Evolutionary conservation across 1,284 basidiomycete species (phyloP).

Genomic region (Moesziomyces antarcticus): DNA sequence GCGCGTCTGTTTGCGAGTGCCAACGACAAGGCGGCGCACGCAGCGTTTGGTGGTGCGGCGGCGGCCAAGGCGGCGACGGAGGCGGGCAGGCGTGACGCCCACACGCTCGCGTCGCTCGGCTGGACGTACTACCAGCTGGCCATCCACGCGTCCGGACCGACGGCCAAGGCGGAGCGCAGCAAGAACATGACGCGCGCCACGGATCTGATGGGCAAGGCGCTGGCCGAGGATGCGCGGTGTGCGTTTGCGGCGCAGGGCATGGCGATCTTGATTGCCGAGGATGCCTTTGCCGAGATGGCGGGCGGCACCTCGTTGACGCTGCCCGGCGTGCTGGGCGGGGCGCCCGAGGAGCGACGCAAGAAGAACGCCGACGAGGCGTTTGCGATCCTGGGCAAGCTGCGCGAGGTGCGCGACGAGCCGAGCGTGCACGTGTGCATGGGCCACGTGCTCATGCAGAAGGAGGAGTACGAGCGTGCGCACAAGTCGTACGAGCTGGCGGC

Average conservation of each 20-base stretch:
- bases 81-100: slow-evolving; percentile 58
- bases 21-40: slow-evolving; percentile 31
- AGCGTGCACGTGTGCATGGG: slow-evolving; percentile 67
- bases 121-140: slow-evolving; percentile 67
- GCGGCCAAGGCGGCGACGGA: slow-evolving; percentile 56
- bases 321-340: slow-evolving; percentile 19
- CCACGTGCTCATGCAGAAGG: slow-evolving; percentile 65
- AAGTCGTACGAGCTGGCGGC: slow-evolving; percentile 64
- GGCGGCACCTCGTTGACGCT: slow-evolving; percentile 37
- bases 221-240: slow-evolving; percentile 52
- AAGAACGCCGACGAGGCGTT: slow-evolving; percentile 62
- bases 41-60: slow-evolving; percentile 51
- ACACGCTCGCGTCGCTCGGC: slow-evolving; percentile 59
- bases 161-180: slow-evolving; percentile 52
- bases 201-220: slow-evolving; percentile 66
- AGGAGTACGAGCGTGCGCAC: slow-evolving; percentile 62
- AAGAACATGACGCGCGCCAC: slow-evolving; percentile 63
- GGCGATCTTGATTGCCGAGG: slow-evolving; percentile 64
- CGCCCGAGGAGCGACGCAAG: slow-evolving; percentile 50
- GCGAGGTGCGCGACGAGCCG: slow-evolving; percentile 63
- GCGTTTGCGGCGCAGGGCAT: slow-evolving; percentile 66
- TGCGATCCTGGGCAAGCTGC: slow-evolving; percentile 61
- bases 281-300: slow-evolving; percentile 55
- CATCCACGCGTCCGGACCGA: slow-evolving; percentile 52
- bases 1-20: slow-evolving; percentile 61